Conservation (phyloP, 352 stramenopile species). For the Phytopythium vexans region DNA sequence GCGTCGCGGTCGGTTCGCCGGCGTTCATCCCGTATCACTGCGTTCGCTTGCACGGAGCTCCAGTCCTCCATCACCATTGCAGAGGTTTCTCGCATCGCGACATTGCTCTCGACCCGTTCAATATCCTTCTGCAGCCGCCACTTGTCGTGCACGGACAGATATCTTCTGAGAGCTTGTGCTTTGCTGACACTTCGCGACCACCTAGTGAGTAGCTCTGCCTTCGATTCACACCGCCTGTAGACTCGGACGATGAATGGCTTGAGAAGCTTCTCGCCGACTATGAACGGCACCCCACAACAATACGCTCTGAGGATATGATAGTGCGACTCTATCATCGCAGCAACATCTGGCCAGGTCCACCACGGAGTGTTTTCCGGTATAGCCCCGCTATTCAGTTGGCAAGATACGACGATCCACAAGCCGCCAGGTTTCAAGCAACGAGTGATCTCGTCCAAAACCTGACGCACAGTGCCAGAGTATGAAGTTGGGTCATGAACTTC, state of each 20-base stretch:
- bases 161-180: too few species aligned
- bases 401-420: slow-evolving; percentile 1
- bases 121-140: too few species aligned
- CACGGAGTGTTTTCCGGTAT: not conserved
- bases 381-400: not conserved
- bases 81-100: too few species aligned
- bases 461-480: not conserved
- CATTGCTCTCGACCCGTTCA: too few species aligned
- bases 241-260: slow-evolving; percentile 1
- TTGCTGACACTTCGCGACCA: too few species aligned
- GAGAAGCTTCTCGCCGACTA: not conserved
- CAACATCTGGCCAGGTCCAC: not conserved
- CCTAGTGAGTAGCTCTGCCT: too few species aligned
- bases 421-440: slow-evolving; percentile 2
- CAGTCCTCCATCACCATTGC: too few species aligned
- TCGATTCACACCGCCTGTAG: not conserved
- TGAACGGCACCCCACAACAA: slow-evolving; percentile 1
- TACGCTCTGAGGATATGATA: not conserved
- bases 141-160: too few species aligned
- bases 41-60: too few species aligned
- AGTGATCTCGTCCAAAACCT: not conserved
- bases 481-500: not conserved
- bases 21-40: too few species aligned
- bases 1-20: too few species aligned
- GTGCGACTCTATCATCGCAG: not conserved